Percentiles rank a stretch among this genome's conserved stretches.
These are phyloP conservation scores for Herpetomonas samuelpessoai DNA, from an alignment of 208 protist genomes.

Conservation along the genomic window DNA sequence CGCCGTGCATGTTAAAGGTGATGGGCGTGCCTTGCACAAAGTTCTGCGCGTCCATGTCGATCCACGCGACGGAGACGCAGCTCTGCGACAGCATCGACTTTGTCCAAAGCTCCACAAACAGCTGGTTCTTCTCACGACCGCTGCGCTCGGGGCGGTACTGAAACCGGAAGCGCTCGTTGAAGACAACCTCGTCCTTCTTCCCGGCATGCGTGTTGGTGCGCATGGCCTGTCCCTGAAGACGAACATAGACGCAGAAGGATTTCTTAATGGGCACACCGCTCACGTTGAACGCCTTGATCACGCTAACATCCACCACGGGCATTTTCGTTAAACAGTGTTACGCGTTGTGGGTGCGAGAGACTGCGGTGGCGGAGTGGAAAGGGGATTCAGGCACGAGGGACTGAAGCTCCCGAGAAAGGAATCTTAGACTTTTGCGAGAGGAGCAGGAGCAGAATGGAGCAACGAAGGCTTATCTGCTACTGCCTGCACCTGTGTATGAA, in stretches of 20 bases:
- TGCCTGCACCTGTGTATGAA: too few relatives aligned
- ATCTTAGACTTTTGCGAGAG: too few relatives aligned
- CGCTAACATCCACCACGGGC: slow-evolving; percentile 38
- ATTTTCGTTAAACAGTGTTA: too few relatives aligned
- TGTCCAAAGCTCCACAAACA: slow-evolving; percentile 57
- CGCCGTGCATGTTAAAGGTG: slow-evolving; percentile 30
- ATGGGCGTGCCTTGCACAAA: slow-evolving; percentile 24
- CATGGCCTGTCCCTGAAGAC: slow-evolving; percentile 52
- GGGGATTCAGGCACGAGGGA: too few relatives aligned
- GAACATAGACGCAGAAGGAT: slow-evolving; percentile 44
- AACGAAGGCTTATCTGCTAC: too few relatives aligned
- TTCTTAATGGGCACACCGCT: slow-evolving; percentile 23
- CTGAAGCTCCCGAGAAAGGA: too few relatives aligned
- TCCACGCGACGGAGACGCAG: slow-evolving; percentile 47
- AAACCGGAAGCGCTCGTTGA: slow-evolving; percentile 46
- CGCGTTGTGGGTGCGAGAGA: too few relatives aligned
- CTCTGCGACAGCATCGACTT: slow-evolving; percentile 41
- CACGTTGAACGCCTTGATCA: slow-evolving; percentile 31
- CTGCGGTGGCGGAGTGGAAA: too few relatives aligned
- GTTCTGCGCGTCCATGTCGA: slow-evolving; percentile 29
- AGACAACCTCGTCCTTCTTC: slow-evolving; percentile 18
- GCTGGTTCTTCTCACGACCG: slow-evolving; percentile 19
- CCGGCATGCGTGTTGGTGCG: slow-evolving; percentile 28
- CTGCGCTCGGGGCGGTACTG: slow-evolving; percentile 24
- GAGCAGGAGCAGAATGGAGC: too few relatives aligned